phyloP scores from a whole-genome alignment of 306 rosid species.

The cucumber (Cucumis sativus) region DNA sequence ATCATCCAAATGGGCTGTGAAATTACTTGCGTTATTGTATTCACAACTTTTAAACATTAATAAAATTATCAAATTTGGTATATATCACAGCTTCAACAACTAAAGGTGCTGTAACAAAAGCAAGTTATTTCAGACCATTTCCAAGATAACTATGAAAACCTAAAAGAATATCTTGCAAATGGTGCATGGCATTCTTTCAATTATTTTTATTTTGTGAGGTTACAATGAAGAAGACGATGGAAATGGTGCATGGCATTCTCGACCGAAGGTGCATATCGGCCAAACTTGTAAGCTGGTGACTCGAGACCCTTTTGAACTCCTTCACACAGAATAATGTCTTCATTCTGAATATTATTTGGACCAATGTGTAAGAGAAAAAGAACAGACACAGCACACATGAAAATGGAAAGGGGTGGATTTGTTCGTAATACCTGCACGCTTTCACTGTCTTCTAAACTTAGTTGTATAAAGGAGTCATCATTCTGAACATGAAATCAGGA shows the following conservation, averaged over 20 bases:
- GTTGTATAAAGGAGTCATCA: conserved; percentile 43
- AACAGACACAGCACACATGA: not conserved
- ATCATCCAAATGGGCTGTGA: too few relatives aligned
- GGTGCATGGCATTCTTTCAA: too few relatives aligned
- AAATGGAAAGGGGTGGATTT: not conserved
- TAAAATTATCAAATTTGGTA: too few relatives aligned
- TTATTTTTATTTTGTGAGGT: conserved; percentile 20
- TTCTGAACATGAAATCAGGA: conserved; percentile 19
- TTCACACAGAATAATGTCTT: conserved; percentile 65
- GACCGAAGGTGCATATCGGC: conserved; percentile 70
- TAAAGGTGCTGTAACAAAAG: too few relatives aligned
- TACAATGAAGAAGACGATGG: conserved; percentile 47
- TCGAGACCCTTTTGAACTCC: conserved; percentile 79
- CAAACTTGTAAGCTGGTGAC: conserved; percentile 57
- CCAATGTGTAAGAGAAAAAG: not conserved
- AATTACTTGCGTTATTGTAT: too few relatives aligned
- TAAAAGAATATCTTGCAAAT: too few relatives aligned
- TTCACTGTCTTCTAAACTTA: conserved; percentile 70
- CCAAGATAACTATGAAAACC: too few relatives aligned
- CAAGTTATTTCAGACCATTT: too few relatives aligned
- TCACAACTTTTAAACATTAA: too few relatives aligned
- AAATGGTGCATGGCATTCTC: conserved; percentile 95
- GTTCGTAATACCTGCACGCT: conserved; percentile 55
- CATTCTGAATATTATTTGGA: conserved; percentile 30
- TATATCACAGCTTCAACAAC: too few relatives aligned